Conservation (phyloP, 148 eudicot species). For the Camellia lanceoleosa region DNA sequence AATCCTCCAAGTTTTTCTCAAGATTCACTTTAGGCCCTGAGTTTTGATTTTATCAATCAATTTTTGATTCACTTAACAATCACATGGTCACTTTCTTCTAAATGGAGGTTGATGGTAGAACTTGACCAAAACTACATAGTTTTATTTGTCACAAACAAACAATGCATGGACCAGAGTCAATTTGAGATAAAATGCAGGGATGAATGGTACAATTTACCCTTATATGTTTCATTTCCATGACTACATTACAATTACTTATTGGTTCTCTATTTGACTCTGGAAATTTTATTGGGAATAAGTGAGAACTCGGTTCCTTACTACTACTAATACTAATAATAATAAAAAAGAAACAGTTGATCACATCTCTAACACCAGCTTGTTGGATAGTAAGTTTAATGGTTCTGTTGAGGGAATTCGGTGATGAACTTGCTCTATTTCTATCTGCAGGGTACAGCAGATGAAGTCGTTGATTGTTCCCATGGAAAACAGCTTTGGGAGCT, state of each 20-base stretch:
- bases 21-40: no score
- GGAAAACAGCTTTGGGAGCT: constrained; percentile 93
- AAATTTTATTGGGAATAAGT: background rate
- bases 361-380: background rate
- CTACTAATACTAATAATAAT: no score
- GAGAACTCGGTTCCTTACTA: background rate
- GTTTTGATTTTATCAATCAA: no score
- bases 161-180: no score
- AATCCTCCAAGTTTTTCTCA: no score
- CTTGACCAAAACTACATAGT: no score
- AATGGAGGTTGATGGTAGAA: no score
- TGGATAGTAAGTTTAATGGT: background rate
- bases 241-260: background rate
- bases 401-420: background rate
- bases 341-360: background rate
- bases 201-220: no score
- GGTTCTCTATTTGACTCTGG: background rate
- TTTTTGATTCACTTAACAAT: no score
- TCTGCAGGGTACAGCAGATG: constrained; percentile 85
- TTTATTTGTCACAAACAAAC: no score
- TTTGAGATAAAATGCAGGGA: no score
- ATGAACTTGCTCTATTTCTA: background rate
- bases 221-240: background rate
- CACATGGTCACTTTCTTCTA: no score
- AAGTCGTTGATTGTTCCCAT: constrained; percentile 89